Evolutionary conservation across 2,329 filamentous ascomycete genomes (phyloP), one percentile per base, ranked within the genome.

Genomic region (Trichoderma cornu-damae): DNA sequence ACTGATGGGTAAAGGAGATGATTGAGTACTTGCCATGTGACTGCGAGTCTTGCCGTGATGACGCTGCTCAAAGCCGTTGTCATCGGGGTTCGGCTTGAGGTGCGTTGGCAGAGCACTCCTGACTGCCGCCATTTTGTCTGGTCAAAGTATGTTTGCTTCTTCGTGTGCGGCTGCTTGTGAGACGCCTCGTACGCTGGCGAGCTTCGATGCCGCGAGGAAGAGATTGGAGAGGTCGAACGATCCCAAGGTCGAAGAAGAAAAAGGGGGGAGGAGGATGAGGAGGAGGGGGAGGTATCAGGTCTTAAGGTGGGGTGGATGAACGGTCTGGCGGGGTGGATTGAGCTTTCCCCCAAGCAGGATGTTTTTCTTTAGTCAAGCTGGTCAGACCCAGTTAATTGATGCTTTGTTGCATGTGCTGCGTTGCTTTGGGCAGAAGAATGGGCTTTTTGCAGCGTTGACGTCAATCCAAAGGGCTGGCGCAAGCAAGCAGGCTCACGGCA

Each of bases 1-100:
- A n/a, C n/a, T n/a, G n/a, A n/a, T n/a, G n/a, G n/a, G n/a, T n/a
- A n/a, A 44, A 26, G 38, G 32, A 49, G 42, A 58, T 28, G 37
- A 20, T 48, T 37, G 34, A 28, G 14, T 26, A 85, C 88, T 84
- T 76, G 88, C 88, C 84, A 92, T 89, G 75, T 92, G 88, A 61
- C 87, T 90, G 73, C 88, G 87, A 65, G 87, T 88, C 83, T 92
- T 92, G 77, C 88, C 88, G 74, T 92, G 88, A 71, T 90, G 89
- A 71, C 86, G 85, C 62, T 80, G 79, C 66, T 80, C 76, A 63
- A 84, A 79, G 63, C 76, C 77, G 62, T 69, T 68, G 61, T 77
- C 76, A 49, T 79, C 76, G 59, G 70, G 69, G 58, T 75, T 75
- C 34, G 85, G 81, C 82, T 90, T 93, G 68, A 96, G 82, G 80